Conservation (phyloP, 2,329 filamentous ascomycete genomes). For the Beauveria bassiana region DNA sequence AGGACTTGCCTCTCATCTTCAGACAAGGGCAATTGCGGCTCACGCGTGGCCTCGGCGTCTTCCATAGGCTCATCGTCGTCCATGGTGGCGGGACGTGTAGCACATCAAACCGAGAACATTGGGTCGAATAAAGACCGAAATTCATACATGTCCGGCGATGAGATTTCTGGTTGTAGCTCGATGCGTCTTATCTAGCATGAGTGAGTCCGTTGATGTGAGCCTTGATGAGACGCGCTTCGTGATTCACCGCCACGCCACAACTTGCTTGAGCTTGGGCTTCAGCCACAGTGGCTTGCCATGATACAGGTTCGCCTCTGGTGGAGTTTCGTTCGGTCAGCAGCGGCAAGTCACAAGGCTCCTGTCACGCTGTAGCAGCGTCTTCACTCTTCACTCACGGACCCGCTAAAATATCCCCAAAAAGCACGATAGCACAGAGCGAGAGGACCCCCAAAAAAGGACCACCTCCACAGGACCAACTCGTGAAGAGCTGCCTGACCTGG, state of each 20-base stretch:
- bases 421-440: not conserved
- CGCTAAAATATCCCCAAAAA: not conserved
- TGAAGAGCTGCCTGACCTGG: slow-evolving; percentile 8
- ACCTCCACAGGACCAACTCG: not conserved
- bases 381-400: not conserved
- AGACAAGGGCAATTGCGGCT: slow-evolving; percentile 46
- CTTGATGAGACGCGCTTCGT: not conserved
- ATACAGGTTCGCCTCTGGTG: not conserved
- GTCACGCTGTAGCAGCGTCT: slow-evolving; percentile 21
- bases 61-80: slow-evolving; percentile 23
- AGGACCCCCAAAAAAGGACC: not conserved
- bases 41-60: slow-evolving; percentile 25
- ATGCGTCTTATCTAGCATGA: not conserved
- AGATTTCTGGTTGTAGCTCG: not conserved
- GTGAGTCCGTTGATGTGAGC: not conserved
- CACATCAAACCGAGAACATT: not conserved
- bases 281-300: not conserved
- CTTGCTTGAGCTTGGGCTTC: not conserved
- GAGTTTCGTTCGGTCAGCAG: not conserved
- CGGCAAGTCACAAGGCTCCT: slow-evolving; percentile 23
- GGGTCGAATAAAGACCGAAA: not conserved
- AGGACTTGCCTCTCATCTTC: slow-evolving; percentile 59
- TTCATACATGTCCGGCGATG: not conserved
- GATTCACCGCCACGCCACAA: not conserved
- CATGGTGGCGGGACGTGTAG: not conserved